Percentiles rank a stretch among this genome's conserved stretches.
These are phyloP conservation scores for Linnemannia hyalina DNA, from an alignment of 192 early-diverging fungal species.

Conservation along the genomic window DNA sequence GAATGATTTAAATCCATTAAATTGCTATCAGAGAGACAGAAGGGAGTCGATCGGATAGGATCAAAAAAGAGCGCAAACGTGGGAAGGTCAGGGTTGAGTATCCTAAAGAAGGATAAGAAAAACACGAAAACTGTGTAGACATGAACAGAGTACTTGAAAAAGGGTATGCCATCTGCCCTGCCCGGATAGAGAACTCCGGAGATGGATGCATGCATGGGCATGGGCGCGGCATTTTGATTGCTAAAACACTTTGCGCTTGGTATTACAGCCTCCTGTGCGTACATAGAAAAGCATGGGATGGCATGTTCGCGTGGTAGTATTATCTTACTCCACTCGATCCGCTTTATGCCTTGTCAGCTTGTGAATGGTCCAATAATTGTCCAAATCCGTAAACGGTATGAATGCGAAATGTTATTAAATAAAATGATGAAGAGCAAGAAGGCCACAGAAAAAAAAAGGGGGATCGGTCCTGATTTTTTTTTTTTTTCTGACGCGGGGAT, in stretches of 20 bases:
- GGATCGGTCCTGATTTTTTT: background rate
- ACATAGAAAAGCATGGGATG: background rate
- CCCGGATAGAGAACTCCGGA: no score
- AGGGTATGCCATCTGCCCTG: no score
- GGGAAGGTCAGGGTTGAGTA: background rate
- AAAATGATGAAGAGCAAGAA: background rate
- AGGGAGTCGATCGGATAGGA: background rate
- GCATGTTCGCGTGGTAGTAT: background rate
- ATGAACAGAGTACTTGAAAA: no score
- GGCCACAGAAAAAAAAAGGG: background rate
- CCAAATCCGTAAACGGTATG: background rate
- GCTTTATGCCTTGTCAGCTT: background rate
- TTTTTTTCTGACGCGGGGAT: conserved; percentile 7
- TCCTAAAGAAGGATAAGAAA: no score
- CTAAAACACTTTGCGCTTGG: background rate
- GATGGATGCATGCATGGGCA: no score
- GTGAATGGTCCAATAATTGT: background rate
- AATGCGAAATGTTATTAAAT: background rate
- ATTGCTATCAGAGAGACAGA: background rate
- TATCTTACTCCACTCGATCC: background rate
- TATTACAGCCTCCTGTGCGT: background rate
- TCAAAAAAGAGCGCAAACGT: background rate
- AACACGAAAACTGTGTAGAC: no score
- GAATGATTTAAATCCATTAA: background rate
- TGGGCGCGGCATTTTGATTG: conserved; percentile 1